Evolutionary conservation across 2,329 filamentous ascomycete species (phyloP).

Genomic region (Alternaria angustiovoidea): DNA sequence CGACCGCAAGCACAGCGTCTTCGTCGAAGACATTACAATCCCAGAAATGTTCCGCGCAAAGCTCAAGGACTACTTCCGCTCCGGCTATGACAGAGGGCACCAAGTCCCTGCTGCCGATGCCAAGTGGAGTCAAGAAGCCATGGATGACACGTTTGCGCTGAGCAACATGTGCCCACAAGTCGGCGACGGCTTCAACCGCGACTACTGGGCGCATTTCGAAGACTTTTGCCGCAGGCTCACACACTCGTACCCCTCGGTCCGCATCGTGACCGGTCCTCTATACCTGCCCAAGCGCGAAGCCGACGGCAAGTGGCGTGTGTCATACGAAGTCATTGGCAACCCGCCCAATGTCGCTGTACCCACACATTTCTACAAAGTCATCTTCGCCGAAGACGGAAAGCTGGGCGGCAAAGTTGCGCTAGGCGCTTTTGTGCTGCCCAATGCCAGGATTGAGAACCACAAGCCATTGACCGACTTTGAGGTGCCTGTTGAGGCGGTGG

Average conservation of each 20-base stretch:
- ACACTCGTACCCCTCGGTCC: conserved; percentile 80
- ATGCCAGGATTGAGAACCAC: conserved; percentile 84
- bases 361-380: conserved; percentile 99
- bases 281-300: conserved; percentile 88
- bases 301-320: conserved; percentile 95
- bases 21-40: conserved; percentile 81
- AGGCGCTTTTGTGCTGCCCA: conserved; percentile 94
- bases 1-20: conserved; percentile 83
- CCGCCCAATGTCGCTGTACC: conserved; percentile 95
- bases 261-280: conserved; percentile 90
- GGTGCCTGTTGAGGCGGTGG: conserved; percentile 90
- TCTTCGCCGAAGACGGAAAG: conserved; percentile 87
- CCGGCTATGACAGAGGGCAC: conserved; percentile 94
- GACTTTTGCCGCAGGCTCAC: conserved; percentile 93
- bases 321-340: conserved; percentile 92
- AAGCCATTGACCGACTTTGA: conserved; percentile 93
- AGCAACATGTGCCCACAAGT: conserved; percentile 99
- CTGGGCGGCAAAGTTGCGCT: conserved; percentile 75
- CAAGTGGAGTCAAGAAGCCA: conserved; percentile 92
- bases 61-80: conserved; percentile 92
- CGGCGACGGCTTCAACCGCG: conserved; percentile 96
- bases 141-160: conserved; percentile 93
- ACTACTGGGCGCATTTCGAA: conserved; percentile 99
- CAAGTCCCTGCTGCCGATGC: conserved; percentile 96
- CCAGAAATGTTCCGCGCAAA: conserved; percentile 88